A percentile compares a stretch with the other conserved stretches of the same genome.
Evolutionary conservation across 202 grass and related monocot species (phyloP).

Genomic region (Brachypodium distachyon): DNA sequence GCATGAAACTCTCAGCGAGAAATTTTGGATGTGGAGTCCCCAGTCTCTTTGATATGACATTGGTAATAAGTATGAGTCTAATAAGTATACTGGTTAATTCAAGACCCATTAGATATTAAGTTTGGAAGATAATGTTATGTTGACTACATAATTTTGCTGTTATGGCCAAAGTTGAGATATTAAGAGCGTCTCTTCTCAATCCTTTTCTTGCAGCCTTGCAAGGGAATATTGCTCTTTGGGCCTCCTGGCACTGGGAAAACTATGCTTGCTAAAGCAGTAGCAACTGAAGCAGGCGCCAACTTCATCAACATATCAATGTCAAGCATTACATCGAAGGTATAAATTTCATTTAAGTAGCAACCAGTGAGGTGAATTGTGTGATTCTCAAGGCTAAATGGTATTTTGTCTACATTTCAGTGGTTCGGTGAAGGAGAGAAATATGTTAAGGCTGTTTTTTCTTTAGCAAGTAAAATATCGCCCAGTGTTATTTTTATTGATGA

Average conservation of each 20-base stretch:
- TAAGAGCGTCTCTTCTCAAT: conserved; percentile 7
- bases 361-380: neutral
- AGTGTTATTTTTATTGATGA: conserved; percentile 99
- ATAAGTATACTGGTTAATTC: neutral
- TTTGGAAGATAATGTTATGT: conserved; percentile 6
- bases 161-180: neutral
- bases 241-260: conserved; percentile 99
- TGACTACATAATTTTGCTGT: neutral
- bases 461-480: conserved; percentile 97
- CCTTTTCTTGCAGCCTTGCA: conserved; percentile 80
- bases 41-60: neutral
- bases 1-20: neutral
- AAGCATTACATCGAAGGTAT: conserved; percentile 98
- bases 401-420: conserved; percentile 65
- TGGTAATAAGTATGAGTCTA: neutral
- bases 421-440: conserved; percentile 99
- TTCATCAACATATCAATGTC: conserved; percentile 99
- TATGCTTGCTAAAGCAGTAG: conserved; percentile 99
- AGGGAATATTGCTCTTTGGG: conserved; percentile 98
- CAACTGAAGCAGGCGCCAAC: conserved; percentile 96
- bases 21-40: neutral
- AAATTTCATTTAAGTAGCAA: conserved; percentile 15
- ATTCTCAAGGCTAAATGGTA: conserved; percentile 29
- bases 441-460: conserved; percentile 95
- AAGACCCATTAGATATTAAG: neutral